These are phyloP conservation scores for Blepharisma stoltei DNA, from an alignment of 73 alveolate species.

Conservation along the genomic window DNA sequence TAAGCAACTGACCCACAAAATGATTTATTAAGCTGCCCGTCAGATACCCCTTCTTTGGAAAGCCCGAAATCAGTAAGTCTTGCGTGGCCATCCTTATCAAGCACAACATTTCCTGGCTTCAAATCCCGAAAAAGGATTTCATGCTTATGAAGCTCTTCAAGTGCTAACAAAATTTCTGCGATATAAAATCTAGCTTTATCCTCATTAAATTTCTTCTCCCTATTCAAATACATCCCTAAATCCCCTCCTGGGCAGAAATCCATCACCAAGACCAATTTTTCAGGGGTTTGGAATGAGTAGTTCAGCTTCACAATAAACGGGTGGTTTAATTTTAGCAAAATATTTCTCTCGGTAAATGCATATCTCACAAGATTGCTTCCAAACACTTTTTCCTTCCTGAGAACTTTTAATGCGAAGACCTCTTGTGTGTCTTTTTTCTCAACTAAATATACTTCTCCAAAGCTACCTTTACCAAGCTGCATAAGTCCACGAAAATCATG, in stretches of 20 bases:
- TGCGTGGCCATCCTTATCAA: conserved; percentile 92
- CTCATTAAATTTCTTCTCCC: conserved; percentile 75
- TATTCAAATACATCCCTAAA: conserved; percentile 75
- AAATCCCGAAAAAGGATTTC: conserved; percentile 77
- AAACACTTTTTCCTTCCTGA: conserved; percentile 81
- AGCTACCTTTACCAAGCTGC: conserved; percentile 82
- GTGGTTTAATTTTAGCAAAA: conserved; percentile 75
- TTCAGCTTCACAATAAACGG: conserved; percentile 83
- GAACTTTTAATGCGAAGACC: conserved; percentile 82
- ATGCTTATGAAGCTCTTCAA: conserved; percentile 72
- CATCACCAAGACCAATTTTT: conserved; percentile 85
- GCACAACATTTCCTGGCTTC: conserved; percentile 83
- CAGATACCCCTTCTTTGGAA: conserved; percentile 66
- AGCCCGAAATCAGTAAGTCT: conserved; percentile 91
- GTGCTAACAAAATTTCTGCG: conserved; percentile 73
- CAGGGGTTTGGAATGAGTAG: conserved; percentile 91
- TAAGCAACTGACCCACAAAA: conserved; percentile 91
- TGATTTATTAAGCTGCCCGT: conserved; percentile 61
- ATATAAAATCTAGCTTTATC: conserved; percentile 67
- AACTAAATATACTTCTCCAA: conserved; percentile 87
- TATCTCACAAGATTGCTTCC: conserved; percentile 79
- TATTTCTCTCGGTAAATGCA: conserved; percentile 79
- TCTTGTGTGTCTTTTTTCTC: conserved; percentile 60
- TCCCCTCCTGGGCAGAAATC: conserved; percentile 98
- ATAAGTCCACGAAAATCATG: conserved; percentile 51